phyloP scores from a whole-genome alignment of 108 stramenopile genomes.

The Pseudonitzschia delicatissima region DNA sequence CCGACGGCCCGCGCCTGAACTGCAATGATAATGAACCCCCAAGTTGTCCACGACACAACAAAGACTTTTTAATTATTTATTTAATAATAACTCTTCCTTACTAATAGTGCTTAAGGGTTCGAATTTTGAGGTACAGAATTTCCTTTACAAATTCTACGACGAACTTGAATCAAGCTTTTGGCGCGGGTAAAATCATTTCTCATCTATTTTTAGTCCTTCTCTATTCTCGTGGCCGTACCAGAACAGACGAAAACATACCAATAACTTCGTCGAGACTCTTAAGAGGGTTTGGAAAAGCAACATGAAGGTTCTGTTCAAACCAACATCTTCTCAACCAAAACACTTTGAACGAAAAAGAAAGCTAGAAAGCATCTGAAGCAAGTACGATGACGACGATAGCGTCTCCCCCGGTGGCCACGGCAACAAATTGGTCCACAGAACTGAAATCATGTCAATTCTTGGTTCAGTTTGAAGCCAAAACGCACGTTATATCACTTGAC shows the following conservation, averaged over 20 bases:
- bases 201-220: background rate
- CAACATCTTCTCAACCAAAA: too few relatives aligned
- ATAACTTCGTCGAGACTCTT: too few relatives aligned
- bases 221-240: background rate
- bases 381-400: background rate
- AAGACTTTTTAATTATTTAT: too few relatives aligned
- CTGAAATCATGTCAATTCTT: background rate
- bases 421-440: background rate
- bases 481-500: background rate
- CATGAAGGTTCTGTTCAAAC: too few relatives aligned
- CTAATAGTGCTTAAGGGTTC: too few relatives aligned
- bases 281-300: too few relatives aligned
- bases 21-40: too few relatives aligned
- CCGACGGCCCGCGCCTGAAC: too few relatives aligned
- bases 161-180: background rate
- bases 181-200: slow-evolving; percentile 1
- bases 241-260: too few relatives aligned
- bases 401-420: background rate
- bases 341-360: too few relatives aligned
- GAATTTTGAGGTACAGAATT: background rate
- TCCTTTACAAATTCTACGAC: background rate
- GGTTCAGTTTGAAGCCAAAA: slow-evolving; percentile 8
- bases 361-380: background rate
- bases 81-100: too few relatives aligned
- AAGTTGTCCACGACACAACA: too few relatives aligned